phyloP scores from a whole-genome alignment of 768 basidiomycete species.

The Rhizopogon salebrosus region DNA sequence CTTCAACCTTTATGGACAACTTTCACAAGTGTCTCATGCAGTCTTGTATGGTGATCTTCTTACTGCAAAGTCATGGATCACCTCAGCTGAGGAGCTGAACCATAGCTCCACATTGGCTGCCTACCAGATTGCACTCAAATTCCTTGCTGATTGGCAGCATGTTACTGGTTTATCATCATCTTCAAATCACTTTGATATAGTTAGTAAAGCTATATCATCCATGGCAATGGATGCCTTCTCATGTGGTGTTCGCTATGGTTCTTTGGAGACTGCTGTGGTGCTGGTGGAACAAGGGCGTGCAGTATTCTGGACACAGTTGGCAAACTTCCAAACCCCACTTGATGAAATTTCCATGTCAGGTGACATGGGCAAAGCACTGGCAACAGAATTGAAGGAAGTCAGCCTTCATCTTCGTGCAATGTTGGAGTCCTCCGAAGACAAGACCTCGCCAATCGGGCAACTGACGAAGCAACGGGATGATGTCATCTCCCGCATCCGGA shows the following conservation, averaged over 20 bases:
- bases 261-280: constrained; percentile 23
- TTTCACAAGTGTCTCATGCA: not conserved
- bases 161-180: not conserved
- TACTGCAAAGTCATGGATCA: not conserved
- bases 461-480: constrained; percentile 14
- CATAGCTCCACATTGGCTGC: not conserved
- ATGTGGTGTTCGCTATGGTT: constrained; percentile 15
- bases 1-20: not conserved
- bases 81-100: not conserved
- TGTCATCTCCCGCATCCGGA: constrained; percentile 17
- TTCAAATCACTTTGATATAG: not conserved
- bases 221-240: too few relatives aligned
- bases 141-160: not conserved
- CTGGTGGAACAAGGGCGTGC: constrained; percentile 30
- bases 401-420: too few relatives aligned
- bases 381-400: constrained; percentile 15
- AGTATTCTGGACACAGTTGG: too few relatives aligned
- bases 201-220: not conserved
- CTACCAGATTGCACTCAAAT: not conserved
- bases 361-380: constrained; percentile 11
- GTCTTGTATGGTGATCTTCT: not conserved
- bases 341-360: constrained; percentile 12
- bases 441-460: constrained; percentile 8
- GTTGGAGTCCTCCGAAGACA: constrained; percentile 9
- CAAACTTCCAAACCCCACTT: too few relatives aligned